Percentiles rank a stretch among this genome's conserved stretches.
These are phyloP conservation scores for Berkeleyomyces rouxiae DNA, from an alignment of 2,329 filamentous ascomycete genomes.

Conservation along the genomic window DNA sequence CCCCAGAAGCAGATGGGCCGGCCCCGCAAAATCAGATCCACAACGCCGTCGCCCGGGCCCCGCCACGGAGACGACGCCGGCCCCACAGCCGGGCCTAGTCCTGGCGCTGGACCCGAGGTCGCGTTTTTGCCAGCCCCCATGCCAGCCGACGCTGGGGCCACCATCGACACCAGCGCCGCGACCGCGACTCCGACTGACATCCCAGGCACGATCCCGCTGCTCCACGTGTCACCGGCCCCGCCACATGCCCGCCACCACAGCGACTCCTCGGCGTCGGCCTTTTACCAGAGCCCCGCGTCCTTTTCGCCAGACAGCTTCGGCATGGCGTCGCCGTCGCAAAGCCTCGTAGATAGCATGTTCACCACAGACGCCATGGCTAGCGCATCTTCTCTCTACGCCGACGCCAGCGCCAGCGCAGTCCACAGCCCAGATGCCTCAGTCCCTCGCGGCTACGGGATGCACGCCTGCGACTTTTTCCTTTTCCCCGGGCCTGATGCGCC, in stretches of 20 bases:
- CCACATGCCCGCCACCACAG: not conserved
- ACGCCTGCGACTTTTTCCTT: not conserved
- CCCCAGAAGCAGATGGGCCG: conserved; percentile 50
- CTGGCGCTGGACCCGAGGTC: not conserved
- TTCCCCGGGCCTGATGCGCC: not conserved
- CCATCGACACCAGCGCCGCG: not conserved
- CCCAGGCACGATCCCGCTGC: not conserved
- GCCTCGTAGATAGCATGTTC: not conserved
- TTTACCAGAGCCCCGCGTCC: not conserved
- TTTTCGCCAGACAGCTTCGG: no score
- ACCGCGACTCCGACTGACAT: not conserved
- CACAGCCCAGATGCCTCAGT: not conserved
- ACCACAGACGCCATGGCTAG: not conserved
- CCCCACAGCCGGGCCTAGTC: not conserved
- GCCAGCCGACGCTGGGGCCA: not conserved
- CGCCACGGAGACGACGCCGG: not conserved
- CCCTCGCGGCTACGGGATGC: not conserved
- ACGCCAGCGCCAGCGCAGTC: not conserved
- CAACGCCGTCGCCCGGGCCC: not conserved
- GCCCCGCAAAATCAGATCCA: conserved; percentile 31
- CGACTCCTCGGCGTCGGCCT: not conserved
- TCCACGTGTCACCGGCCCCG: not conserved
- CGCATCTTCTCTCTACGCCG: not conserved
- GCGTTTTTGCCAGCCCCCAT: not conserved
- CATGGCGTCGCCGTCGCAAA: not conserved